These are phyloP conservation scores for Cladosporium oxysporum DNA, from an alignment of 2,329 filamentous ascomycete species.

Conservation along the genomic window DNA sequence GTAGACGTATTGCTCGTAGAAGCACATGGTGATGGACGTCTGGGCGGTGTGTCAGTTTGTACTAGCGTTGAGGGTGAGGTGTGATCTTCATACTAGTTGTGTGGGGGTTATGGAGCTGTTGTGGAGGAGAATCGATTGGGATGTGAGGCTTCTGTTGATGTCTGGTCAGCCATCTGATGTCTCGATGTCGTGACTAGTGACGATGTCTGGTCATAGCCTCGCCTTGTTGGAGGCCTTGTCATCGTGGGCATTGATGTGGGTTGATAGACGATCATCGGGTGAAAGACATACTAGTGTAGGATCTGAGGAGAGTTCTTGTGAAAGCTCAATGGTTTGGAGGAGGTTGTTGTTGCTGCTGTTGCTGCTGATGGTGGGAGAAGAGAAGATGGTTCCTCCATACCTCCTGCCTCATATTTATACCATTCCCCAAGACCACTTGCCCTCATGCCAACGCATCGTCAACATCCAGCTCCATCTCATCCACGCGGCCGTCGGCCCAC, in stretches of 20 bases:
- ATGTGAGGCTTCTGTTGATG: neutral
- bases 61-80: neutral
- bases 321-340: neutral
- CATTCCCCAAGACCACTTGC: constrained; percentile 24
- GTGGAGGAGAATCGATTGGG: constrained; percentile 14
- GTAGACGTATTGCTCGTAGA: constrained; percentile 89
- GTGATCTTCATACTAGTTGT: neutral
- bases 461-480: constrained; percentile 13
- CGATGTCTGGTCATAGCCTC: neutral
- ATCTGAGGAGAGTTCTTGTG: neutral
- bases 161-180: neutral
- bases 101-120: neutral
- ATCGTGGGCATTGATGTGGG: neutral
- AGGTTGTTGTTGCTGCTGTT: constrained; percentile 6
- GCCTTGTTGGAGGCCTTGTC: constrained; percentile 2
- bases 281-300: neutral
- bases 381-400: constrained; percentile 15
- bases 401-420: constrained; percentile 35
- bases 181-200: neutral
- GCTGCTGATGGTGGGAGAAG: constrained; percentile 18
- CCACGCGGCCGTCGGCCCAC: constrained; percentile 16
- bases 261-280: neutral
- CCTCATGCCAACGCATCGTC: constrained; percentile 21
- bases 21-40: constrained; percentile 68
- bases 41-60: constrained; percentile 36